Conservation (phyloP, 208 protist species). For the Acanthamoeba lenticulata region DNA sequence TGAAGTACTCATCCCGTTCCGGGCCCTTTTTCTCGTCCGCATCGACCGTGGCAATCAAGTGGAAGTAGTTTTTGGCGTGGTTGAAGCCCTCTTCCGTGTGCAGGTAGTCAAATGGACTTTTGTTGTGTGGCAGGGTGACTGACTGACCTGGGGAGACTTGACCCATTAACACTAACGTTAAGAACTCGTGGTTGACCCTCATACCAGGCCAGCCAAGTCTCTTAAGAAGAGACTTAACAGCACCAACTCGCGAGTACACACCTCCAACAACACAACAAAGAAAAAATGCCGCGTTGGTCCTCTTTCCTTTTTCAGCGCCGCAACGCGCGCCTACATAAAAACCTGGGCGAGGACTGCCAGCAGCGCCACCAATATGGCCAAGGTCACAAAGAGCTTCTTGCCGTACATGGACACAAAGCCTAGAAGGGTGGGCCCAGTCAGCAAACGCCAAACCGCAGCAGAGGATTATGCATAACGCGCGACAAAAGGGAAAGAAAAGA, state of each 20-base stretch:
- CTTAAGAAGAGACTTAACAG: too few relatives aligned
- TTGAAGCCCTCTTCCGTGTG: constrained; percentile 64
- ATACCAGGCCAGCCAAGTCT: not conserved
- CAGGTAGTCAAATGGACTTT: constrained; percentile 43
- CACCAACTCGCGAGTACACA: too few relatives aligned
- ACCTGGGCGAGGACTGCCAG: constrained; percentile 24
- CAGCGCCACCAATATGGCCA: constrained; percentile 41
- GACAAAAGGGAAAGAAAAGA: not conserved
- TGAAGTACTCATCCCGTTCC: constrained; percentile 2
- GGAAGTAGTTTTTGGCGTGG: constrained; percentile 50
- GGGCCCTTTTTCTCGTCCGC: not conserved
- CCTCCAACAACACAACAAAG: not conserved
- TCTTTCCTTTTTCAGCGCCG: not conserved
- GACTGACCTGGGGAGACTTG: not conserved
- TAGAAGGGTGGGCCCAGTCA: not conserved
- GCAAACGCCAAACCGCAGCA: not conserved
- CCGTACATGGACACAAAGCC: constrained; percentile 39
- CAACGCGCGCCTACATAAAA: not conserved
- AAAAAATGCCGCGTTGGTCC: not conserved
- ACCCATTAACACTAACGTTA: not conserved
- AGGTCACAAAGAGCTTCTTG: constrained; percentile 25
- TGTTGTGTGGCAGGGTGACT: constrained; percentile 29
- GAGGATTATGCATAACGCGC: not conserved
- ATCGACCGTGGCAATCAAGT: not conserved
- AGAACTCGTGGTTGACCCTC: constrained; percentile 46